Evolutionary conservation across 2,329 filamentous ascomycete species (phyloP).

Genomic region (Anisogramma anomala): DNA sequence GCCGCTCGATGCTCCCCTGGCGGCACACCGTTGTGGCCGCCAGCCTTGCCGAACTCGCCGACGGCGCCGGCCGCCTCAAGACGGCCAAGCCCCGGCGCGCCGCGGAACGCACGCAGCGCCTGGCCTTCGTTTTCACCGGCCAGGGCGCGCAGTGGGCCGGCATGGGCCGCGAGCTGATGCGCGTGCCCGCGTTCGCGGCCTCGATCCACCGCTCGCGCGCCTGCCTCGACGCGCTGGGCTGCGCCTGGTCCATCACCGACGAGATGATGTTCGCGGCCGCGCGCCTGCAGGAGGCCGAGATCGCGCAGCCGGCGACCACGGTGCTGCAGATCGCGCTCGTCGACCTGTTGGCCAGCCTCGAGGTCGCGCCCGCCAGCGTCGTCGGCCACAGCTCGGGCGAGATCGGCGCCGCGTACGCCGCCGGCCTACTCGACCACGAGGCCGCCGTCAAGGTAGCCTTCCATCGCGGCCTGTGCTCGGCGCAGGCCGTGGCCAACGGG

Average conservation of each 20-base stretch:
- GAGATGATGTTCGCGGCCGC: too few relatives aligned
- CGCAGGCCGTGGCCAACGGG: too few relatives aligned
- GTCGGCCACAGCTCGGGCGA: slow-evolving; percentile 1
- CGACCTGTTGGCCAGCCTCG: not conserved
- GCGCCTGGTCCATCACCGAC: too few relatives aligned
- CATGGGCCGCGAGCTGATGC: slow-evolving; percentile 17
- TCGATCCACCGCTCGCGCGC: too few relatives aligned
- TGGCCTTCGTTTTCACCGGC: slow-evolving; percentile 11
- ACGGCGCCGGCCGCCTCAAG: not conserved
- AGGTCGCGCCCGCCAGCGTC: not conserved
- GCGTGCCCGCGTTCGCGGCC: too few relatives aligned
- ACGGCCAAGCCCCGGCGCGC: too few relatives aligned
- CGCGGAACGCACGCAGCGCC: too few relatives aligned
- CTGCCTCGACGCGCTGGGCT: too few relatives aligned
- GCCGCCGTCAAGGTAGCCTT: too few relatives aligned
- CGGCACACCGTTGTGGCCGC: not conserved
- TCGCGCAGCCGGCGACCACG: slow-evolving; percentile 12
- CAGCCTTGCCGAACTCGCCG: not conserved
- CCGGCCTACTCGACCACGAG: not conserved
- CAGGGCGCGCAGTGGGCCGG: slow-evolving; percentile 15
- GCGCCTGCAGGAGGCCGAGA: slow-evolving; percentile 11
- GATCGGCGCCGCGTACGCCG: not conserved
- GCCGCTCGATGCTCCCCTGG: slow-evolving; percentile 7
- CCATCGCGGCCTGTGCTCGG: too few relatives aligned
- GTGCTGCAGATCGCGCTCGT: slow-evolving; percentile 1